phyloP scores from a whole-genome alignment of 768 basidiomycete genomes.

The Nidula microcarpa region DNA sequence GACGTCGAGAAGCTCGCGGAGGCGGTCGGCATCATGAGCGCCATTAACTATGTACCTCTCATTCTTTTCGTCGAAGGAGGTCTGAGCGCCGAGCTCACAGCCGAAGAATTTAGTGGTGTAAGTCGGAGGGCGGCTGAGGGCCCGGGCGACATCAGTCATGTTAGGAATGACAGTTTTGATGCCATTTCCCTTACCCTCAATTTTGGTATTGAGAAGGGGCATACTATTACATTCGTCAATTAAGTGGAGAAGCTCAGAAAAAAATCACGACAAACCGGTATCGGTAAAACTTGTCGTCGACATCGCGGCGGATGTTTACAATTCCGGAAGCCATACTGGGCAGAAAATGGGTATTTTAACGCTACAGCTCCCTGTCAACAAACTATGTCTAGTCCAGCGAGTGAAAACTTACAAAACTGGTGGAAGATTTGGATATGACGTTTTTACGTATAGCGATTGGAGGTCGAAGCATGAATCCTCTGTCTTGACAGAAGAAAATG shows the following conservation, averaged over 20 bases:
- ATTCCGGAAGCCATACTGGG: conserved; percentile 85
- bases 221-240: too few relatives aligned
- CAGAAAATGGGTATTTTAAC: conserved; percentile 20
- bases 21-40: conserved; percentile 85
- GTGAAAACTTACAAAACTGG: conserved; percentile 45
- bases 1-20: conserved; percentile 91
- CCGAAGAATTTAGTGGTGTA: conserved; percentile 99
- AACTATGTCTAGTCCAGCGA: not conserved
- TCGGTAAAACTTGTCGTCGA: conserved; percentile 96
- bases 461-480: conserved; percentile 94
- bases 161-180: conserved; percentile 99
- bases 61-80: conserved; percentile 92
- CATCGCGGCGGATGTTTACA: conserved; percentile 93
- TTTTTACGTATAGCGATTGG: conserved; percentile 72
- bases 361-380: conserved; percentile 52
- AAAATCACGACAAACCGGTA: conserved; percentile 80
- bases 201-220: conserved; percentile 93
- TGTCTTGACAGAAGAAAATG: conserved; percentile 64
- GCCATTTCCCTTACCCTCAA: conserved; percentile 98
- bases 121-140: conserved; percentile 89
- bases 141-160: conserved; percentile 96
- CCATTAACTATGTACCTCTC: conserved; percentile 99
- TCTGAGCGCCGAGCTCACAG: conserved; percentile 97
- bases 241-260: too few relatives aligned
- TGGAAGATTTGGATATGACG: conserved; percentile 45